phyloP scores from a whole-genome alignment of 352 stramenopile genomes.

The Phytophthora brassicae region DNA sequence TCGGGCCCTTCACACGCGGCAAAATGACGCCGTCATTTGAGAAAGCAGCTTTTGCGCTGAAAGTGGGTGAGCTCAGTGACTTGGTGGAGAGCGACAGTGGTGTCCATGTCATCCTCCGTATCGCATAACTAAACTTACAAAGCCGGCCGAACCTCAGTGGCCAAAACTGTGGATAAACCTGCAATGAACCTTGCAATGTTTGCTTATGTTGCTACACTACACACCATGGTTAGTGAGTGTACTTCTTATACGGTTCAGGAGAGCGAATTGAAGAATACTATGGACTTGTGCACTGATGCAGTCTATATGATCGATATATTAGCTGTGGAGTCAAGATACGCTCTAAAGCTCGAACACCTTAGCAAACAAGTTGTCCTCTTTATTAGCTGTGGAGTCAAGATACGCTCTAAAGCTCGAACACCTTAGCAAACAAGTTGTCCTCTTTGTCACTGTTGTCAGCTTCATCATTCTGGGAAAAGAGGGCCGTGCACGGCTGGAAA shows the following conservation, averaged over 20 bases:
- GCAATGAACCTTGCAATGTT: no score
- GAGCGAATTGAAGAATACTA: no score
- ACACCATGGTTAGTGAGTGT: no score
- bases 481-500: slow-evolving; percentile 57
- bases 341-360: slow-evolving; percentile 76
- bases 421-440: slow-evolving; percentile 56
- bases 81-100: slow-evolving; percentile 96
- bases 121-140: slow-evolving; percentile 51
- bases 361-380: slow-evolving; percentile 58
- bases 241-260: no score
- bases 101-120: slow-evolving; percentile 96
- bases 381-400: slow-evolving; percentile 10
- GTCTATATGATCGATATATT: slow-evolving; percentile 44
- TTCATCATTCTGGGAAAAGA: slow-evolving; percentile 41
- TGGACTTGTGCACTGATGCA: no score
- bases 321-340: slow-evolving; percentile 18
- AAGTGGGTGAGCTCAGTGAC: slow-evolving; percentile 92
- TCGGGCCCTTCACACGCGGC: slow-evolving; percentile 86
- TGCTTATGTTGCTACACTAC: no score
- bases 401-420: slow-evolving; percentile 69
- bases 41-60: slow-evolving; percentile 89
- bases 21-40: slow-evolving; percentile 95
- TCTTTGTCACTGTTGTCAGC: slow-evolving; percentile 20
- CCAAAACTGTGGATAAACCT: slow-evolving; percentile 16
- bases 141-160: not conserved